Percentiles rank a stretch among this genome's conserved stretches.
These are phyloP conservation scores for Vachellia pachyceras DNA, from an alignment of 306 rosid species.

Conservation along the genomic window DNA sequence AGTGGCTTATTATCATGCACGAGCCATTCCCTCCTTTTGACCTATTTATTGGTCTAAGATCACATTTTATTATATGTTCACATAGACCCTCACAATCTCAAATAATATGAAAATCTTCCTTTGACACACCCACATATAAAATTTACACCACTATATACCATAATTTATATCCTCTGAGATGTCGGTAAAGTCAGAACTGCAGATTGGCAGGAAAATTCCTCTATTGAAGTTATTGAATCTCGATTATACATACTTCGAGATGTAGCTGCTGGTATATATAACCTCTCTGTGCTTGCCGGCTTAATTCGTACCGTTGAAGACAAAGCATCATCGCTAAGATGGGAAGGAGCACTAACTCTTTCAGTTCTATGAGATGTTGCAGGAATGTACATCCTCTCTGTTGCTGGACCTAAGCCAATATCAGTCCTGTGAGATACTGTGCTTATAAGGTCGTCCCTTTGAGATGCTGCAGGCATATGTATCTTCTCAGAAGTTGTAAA, in stretches of 20 bases:
- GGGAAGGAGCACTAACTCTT: constrained; percentile 46
- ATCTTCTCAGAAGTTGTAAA: constrained; percentile 45
- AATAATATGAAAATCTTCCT: too few species aligned
- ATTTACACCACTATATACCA: constrained; percentile 30
- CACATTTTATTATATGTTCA: too few species aligned
- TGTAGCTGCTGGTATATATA: constrained; percentile 46
- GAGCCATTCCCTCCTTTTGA: too few species aligned
- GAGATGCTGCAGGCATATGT: constrained; percentile 37
- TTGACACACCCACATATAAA: too few species aligned
- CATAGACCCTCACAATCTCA: too few species aligned
- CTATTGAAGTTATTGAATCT: constrained; percentile 52
- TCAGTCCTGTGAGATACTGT: constrained; percentile 45
- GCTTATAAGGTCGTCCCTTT: constrained; percentile 8
- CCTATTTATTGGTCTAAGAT: too few species aligned
- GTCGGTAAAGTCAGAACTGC: constrained; percentile 47
- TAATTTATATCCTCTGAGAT: constrained; percentile 46
- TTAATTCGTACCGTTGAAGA: constrained; percentile 46
- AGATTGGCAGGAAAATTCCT: constrained; percentile 61
- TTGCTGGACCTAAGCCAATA: constrained; percentile 42
- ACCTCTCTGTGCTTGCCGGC: constrained; percentile 51
- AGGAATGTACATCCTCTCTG: constrained; percentile 51
- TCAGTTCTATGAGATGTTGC: constrained; percentile 53
- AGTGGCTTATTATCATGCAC: too few species aligned
- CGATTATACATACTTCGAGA: constrained; percentile 57
- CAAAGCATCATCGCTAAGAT: constrained; percentile 38